These are phyloP conservation scores for Lanzia echinophila DNA, from an alignment of 2,329 filamentous ascomycete genomes.

Conservation along the genomic window DNA sequence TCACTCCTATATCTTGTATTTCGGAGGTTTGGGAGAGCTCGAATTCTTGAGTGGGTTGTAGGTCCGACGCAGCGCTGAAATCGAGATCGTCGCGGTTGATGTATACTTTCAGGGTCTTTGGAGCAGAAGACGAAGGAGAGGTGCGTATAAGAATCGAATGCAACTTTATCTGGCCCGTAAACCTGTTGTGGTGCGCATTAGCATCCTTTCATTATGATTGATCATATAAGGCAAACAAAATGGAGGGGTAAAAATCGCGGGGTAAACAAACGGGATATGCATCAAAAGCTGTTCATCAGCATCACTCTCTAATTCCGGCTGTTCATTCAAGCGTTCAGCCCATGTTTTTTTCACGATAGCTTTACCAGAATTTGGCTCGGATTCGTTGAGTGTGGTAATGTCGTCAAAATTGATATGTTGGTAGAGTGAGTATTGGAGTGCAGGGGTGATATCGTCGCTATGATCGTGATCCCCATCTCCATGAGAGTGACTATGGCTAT, in stretches of 20 bases:
- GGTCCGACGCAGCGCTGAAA: conserved; percentile 67
- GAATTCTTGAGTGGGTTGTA: conserved; percentile 65
- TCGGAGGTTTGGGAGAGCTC: conserved; percentile 72
- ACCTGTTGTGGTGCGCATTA: conserved; percentile 56
- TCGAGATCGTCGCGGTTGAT: conserved; percentile 83
- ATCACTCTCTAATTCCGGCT: conserved; percentile 77
- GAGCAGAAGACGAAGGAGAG: conserved; percentile 62
- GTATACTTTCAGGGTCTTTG: conserved; percentile 78
- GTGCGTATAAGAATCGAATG: conserved; percentile 84
- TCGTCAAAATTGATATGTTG: conserved; percentile 85
- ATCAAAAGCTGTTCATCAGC: conserved; percentile 92
- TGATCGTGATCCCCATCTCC: conserved; percentile 70
- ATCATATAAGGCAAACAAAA: no score
- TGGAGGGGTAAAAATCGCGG: conserved; percentile 11
- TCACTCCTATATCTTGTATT: conserved; percentile 81
- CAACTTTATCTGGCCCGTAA: conserved; percentile 88
- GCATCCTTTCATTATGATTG: no score
- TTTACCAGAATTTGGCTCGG: conserved; percentile 58
- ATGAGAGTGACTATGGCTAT: conserved; percentile 45
- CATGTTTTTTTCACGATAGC: conserved; percentile 85
- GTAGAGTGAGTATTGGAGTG: conserved; percentile 85
- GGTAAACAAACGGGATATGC: conserved; percentile 67
- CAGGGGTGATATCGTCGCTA: conserved; percentile 85
- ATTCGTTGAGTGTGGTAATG: conserved; percentile 81
- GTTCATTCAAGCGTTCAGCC: conserved; percentile 64